A percentile compares a stretch with the other conserved stretches of the same genome.
Conservation (phyloP, 225 moss, liverwort and hornwort genomes). For the Polytrichum formosum region DNA sequence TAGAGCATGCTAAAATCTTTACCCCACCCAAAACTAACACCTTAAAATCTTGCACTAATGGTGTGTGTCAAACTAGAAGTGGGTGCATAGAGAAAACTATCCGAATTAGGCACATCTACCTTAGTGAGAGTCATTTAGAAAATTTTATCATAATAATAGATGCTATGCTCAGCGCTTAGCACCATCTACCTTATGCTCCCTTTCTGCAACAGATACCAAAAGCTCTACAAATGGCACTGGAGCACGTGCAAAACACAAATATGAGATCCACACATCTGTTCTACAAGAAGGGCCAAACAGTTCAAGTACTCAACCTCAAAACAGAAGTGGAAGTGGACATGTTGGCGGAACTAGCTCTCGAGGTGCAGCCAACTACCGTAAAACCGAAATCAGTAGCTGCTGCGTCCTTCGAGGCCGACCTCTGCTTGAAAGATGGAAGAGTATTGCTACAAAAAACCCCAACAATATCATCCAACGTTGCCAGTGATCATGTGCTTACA, state of each 20-base stretch:
- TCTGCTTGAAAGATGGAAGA: constrained; percentile 67
- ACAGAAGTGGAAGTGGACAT: constrained; percentile 68
- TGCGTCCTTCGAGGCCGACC: constrained; percentile 68
- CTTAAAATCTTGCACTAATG: too few relatives aligned
- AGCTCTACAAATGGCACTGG: constrained; percentile 18
- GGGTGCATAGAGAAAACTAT: too few relatives aligned
- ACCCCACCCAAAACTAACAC: too few relatives aligned
- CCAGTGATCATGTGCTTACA: constrained; percentile 8
- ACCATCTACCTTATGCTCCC: too few relatives aligned
- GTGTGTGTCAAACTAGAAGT: too few relatives aligned
- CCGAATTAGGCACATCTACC: too few relatives aligned
- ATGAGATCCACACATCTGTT: constrained; percentile 14
- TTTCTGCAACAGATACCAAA: constrained; percentile 57
- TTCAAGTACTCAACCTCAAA: constrained; percentile 45
- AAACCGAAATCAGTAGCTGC: constrained; percentile 69
- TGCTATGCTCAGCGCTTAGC: too few relatives aligned
- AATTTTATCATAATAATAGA: too few relatives aligned
- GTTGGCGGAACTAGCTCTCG: constrained; percentile 82
- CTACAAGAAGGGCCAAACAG: constrained; percentile 40
- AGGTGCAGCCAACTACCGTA: constrained; percentile 70
- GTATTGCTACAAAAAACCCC: constrained; percentile 48
- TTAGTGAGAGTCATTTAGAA: too few relatives aligned
- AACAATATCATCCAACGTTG: constrained; percentile 21
- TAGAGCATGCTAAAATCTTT: too few relatives aligned
- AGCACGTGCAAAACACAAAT: constrained; percentile 16